Conservation (phyloP, 805 yeast species). For the Zygoascus bituminiphila region DNA sequence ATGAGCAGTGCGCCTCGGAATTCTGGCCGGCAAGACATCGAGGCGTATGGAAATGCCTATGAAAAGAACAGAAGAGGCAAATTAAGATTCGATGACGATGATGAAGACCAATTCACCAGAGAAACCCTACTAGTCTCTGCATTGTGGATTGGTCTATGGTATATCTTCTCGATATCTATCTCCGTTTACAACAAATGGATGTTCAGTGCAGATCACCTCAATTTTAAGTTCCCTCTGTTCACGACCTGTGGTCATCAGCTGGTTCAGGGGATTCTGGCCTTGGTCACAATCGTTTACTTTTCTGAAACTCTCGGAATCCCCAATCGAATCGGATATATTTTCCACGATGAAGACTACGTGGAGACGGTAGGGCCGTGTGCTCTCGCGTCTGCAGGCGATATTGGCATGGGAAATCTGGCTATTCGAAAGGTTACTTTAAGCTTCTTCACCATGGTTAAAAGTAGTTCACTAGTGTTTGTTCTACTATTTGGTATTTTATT, state of each 20-base stretch:
- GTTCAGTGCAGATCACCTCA: constrained; percentile 70
- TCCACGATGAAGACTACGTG: constrained; percentile 25
- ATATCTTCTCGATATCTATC: constrained; percentile 30
- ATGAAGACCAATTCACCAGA: neutral
- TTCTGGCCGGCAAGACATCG: neutral
- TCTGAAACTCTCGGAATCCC: constrained; percentile 2
- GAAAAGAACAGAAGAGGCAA: neutral
- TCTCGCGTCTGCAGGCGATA: constrained; percentile 82
- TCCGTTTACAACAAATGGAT: constrained; percentile 86
- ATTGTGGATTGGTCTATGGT: constrained; percentile 26
- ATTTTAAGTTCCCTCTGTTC: constrained; percentile 75
- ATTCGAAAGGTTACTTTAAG: constrained; percentile 71
- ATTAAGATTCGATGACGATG: neutral
- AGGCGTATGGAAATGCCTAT: neutral
- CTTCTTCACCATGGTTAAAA: constrained; percentile 87
- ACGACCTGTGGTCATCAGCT: constrained; percentile 82
- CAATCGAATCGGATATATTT: constrained; percentile 15
- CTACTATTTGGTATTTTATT: constrained; percentile 79
- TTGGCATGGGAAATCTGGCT: constrained; percentile 85
- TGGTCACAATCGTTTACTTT: neutral
- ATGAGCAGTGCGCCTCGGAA: neutral
- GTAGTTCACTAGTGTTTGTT: constrained; percentile 83
- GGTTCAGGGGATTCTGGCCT: constrained; percentile 52
- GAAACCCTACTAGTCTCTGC: neutral
- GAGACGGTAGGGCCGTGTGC: constrained; percentile 73